Conservation (phyloP, 192 early-diverging fungal genomes). For the Mortierella claussenii region DNA sequence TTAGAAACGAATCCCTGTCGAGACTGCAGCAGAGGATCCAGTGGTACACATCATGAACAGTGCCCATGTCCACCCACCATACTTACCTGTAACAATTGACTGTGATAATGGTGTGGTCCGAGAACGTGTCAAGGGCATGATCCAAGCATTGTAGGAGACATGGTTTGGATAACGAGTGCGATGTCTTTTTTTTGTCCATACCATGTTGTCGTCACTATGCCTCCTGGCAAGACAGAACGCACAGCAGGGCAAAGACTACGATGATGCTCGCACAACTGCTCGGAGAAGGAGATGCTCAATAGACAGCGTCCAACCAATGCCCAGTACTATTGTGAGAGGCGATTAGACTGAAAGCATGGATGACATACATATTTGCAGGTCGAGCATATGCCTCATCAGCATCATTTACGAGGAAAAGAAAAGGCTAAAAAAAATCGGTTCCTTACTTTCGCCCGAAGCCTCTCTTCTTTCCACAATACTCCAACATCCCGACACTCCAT, state of each 20-base stretch:
- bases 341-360: too few relatives aligned
- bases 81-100: constrained; percentile 49
- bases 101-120: constrained; percentile 58
- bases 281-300: not conserved
- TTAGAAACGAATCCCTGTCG: constrained; percentile 59
- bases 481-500: too few relatives aligned
- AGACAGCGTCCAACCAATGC: too few relatives aligned
- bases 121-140: constrained; percentile 57
- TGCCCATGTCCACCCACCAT: constrained; percentile 59
- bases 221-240: too few relatives aligned
- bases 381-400: too few relatives aligned
- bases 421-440: not conserved
- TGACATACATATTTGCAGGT: too few relatives aligned
- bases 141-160: constrained; percentile 23
- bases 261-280: too few relatives aligned
- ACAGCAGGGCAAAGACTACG: too few relatives aligned
- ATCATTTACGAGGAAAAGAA: not conserved
- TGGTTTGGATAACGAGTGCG: not conserved
- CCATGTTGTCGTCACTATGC: too few relatives aligned
- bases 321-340: too few relatives aligned
- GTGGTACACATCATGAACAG: constrained; percentile 54
- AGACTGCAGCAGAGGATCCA: constrained; percentile 39
- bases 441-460: too few relatives aligned
- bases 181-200: not conserved
- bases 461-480: too few relatives aligned